Base-by-base conservation (phyloP, 805 yeast genomes). In the Kuraishia piskuri region DNA sequence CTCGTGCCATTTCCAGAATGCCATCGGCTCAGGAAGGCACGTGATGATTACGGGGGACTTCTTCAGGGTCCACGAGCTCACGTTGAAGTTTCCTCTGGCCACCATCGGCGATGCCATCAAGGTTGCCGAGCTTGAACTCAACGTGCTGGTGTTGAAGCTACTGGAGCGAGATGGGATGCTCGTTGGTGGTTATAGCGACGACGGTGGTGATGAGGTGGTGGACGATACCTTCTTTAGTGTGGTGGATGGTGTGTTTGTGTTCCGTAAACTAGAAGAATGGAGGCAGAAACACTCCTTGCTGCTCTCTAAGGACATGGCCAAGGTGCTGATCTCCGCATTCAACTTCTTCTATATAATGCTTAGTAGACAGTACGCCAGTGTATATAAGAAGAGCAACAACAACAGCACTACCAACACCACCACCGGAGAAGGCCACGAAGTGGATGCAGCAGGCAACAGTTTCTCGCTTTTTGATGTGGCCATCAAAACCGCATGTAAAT, bases 101-200 rank as follows among this genome's bases (percentile, higher is more conserved):
- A 78, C 75, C 12, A 63, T 76, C 55, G 83, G 82, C 14, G 86
- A 80, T 64, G 77, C 77, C 20, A 77, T 80, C 24, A 79, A 79
- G 54, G 73, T 78, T 9, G 74, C 81, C 10, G 79, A 77, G 54
- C 67, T 80, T 1, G 76, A 77, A 50, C 59, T 80, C 21, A 72
- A 69, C 40, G 57, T 65, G 49, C 54, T 59, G 20, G 22, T 22
- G 23, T 21, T 31, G 23, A 25, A 47, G 24, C 10, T 51, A 24
- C 26, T 36, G 4, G 40, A 31, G 14, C 9, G 40, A 31, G 40
- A 31, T 12, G 40, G 40, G 17, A 31, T 31, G 40, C 14, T 31
- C 14, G 40, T 31, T 14, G 40, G 40, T 7, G 40, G 40, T 3
- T 31, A 31, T 31, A 10, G 3, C 14, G 40, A 10, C 9, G 8